These are phyloP conservation scores for Xerocomus amazonicus DNA, from an alignment of 1,284 basidiomycete species.

Conservation along the genomic window DNA sequence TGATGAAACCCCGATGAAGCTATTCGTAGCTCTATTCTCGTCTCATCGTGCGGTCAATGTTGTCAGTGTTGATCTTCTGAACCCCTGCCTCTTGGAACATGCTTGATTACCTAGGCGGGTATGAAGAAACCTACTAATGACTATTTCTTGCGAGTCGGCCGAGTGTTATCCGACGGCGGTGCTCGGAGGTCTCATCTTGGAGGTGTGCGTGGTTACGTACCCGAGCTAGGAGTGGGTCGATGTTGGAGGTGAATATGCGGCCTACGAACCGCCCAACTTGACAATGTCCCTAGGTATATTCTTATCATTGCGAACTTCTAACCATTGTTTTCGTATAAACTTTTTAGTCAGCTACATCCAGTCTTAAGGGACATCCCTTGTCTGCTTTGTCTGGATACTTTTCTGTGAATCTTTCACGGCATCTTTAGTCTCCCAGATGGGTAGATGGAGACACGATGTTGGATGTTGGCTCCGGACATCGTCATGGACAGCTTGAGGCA, in stretches of 20 bases:
- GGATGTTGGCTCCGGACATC: background rate
- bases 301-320: background rate
- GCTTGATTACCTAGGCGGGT: background rate
- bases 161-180: background rate
- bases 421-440: background rate
- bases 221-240: background rate
- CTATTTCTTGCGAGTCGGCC: background rate
- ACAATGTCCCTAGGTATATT: background rate
- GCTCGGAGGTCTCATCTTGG: background rate
- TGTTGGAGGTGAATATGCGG: background rate
- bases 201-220: constrained; percentile 3
- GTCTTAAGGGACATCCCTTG: no score
- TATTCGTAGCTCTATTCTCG: no score
- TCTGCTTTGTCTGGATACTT: no score
- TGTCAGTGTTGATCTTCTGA: background rate
- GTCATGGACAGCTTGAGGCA: background rate
- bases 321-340: background rate
- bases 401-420: no score
- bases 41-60: background rate
- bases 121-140: background rate
- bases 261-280: background rate
- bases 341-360: no score
- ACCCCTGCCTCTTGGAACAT: background rate
- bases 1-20: background rate
- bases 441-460: background rate